Evolutionary conservation across 2,329 filamentous ascomycete species (phyloP), one percentile per base, ranked within the genome.

Genomic region (Fusarium gaditjirri): DNA sequence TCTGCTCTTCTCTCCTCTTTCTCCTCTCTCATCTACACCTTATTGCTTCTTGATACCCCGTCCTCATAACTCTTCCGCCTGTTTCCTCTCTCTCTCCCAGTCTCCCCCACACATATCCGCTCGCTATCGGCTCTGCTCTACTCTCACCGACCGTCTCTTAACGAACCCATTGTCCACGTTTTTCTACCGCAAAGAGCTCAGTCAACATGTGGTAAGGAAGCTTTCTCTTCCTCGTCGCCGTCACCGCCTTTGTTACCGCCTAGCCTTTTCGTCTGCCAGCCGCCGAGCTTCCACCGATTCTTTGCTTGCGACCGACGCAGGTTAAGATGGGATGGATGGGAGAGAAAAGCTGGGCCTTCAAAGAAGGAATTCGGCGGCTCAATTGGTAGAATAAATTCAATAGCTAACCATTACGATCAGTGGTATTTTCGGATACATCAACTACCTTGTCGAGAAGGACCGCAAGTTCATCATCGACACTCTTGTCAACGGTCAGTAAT

Each of bases 391-490:
- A 58, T 14, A 33, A 59, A 61, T 54, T 23, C 35, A 55, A 39
- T 63, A 42, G 74, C 80, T 81, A 73, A 82, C 72, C 53, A 49
- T 69, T 70, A 65, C 68, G 66, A 68, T 52, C 74, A 95, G 93
- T 91, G 94, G 94, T 84, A 97, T 96, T 85, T 97, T 98, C 87
- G 95, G 95, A 80, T 98, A 98, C 89, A 94, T 98, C 87, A 98
- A 98, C 88, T 98, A 98, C 86, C 88, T 98, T 83, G 94, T 98
- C 83, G 96, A 98, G 89, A 98, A 97, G 90, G 95, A 98, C 87
- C 91, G 96, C 83, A 95, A 94, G 85, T 97, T 93, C 86, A 97
- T 98, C 83, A 89, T 98, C 81, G 92, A 98, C 83, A 98, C 95
- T 72, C 89, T 99, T 77, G 93, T 98, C 83, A 98, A 98, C 87